Evolutionary conservation across 495 filamentous ascomycete genomes (phyloP).

Genomic region (Corynascus novoguineensis): DNA sequence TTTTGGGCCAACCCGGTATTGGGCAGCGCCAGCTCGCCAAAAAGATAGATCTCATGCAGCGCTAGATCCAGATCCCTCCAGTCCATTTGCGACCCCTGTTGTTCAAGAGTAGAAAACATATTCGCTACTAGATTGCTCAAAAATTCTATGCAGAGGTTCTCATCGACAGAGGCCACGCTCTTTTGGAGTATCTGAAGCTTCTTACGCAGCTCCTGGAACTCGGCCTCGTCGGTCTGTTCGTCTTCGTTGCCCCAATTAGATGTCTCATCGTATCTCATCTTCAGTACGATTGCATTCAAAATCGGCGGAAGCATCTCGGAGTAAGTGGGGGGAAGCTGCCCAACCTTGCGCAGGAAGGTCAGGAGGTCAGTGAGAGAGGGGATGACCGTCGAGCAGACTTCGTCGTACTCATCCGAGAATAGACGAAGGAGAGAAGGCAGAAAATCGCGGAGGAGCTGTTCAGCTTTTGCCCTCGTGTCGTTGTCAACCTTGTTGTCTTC

Average conservation of each 20-base stretch:
- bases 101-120: conserved; percentile 71
- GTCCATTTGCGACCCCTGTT: conserved; percentile 66
- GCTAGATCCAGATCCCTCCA: conserved; percentile 96
- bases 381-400: conserved; percentile 92
- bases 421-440: conserved; percentile 81
- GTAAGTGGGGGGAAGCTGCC: conserved; percentile 61
- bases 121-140: conserved; percentile 74
- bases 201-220: conserved; percentile 92
- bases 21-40: conserved; percentile 84
- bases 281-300: conserved; percentile 81
- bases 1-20: conserved; percentile 79
- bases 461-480: conserved; percentile 55
- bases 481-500: conserved; percentile 49
- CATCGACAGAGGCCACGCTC: conserved; percentile 76
- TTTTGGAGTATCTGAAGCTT: conserved; percentile 84
- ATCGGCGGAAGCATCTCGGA: conserved; percentile 75
- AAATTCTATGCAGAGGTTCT: conserved; percentile 77
- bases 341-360: conserved; percentile 74
- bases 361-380: conserved; percentile 85
- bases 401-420: conserved; percentile 96
- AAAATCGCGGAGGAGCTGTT: conserved; percentile 72
- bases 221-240: conserved; percentile 94
- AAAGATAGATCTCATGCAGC: conserved; percentile 94
- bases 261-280: conserved; percentile 96
- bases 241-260: conserved; percentile 91